These are phyloP conservation scores for Tricholoma terreum DNA, from an alignment of 768 basidiomycete species.

Conservation along the genomic window DNA sequence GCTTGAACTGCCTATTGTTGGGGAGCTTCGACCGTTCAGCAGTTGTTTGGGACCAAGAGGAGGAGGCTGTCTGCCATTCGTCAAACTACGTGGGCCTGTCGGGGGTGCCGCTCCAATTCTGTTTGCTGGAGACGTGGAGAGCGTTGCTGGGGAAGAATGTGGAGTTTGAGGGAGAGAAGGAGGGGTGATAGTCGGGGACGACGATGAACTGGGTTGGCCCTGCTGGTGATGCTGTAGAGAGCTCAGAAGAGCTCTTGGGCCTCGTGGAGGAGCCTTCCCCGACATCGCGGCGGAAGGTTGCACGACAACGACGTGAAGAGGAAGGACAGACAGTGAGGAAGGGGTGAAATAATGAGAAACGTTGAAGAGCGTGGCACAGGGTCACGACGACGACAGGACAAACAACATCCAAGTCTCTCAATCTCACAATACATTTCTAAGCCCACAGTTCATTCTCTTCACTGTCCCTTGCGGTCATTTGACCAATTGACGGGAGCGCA, in stretches of 20 bases:
- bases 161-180: background rate
- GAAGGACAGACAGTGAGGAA: background rate
- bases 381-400: background rate
- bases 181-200: slow-evolving; percentile 11
- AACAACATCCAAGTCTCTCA: background rate
- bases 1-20: slow-evolving; percentile 15
- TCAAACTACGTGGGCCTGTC: slow-evolving; percentile 62
- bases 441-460: too few relatives aligned
- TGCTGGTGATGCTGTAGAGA: slow-evolving; percentile 33
- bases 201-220: slow-evolving; percentile 12
- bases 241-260: slow-evolving; percentile 65
- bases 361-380: slow-evolving; percentile 7
- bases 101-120: slow-evolving; percentile 57
- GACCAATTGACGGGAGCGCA: too few relatives aligned
- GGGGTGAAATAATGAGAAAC: background rate
- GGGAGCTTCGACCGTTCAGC: slow-evolving; percentile 35
- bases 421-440: too few relatives aligned
- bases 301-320: slow-evolving; percentile 1
- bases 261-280: slow-evolving; percentile 74
- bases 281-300: slow-evolving; percentile 45
- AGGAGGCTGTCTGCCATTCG: slow-evolving; percentile 25
- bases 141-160: slow-evolving; percentile 3
- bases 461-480: too few relatives aligned
- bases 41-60: slow-evolving; percentile 40
- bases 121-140: slow-evolving; percentile 21